These are phyloP conservation scores for Phaseolus coccineus DNA, from an alignment of 331 rosid species.

Conservation along the genomic window DNA sequence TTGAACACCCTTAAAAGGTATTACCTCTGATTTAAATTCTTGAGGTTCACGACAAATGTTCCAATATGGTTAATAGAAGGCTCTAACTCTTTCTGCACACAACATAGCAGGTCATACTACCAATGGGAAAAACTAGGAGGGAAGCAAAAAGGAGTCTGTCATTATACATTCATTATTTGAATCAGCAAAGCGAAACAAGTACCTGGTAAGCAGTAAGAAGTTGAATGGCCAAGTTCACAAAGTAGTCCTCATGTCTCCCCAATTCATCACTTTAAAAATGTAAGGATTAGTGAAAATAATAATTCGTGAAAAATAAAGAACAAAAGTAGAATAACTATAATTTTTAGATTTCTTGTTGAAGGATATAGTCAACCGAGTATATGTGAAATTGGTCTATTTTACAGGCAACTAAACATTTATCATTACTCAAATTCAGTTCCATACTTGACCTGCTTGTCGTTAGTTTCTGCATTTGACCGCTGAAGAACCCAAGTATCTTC, in stretches of 20 bases:
- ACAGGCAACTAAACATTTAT: constrained; percentile 23
- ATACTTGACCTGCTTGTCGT: constrained; percentile 83
- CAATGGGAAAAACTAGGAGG: not conserved
- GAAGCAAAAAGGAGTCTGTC: constrained; percentile 21
- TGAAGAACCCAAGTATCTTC: constrained; percentile 95
- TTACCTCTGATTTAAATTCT: constrained; percentile 79
- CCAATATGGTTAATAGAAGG: constrained; percentile 73
- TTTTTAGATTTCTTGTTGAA: constrained; percentile 23
- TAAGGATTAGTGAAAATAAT: constrained; percentile 45
- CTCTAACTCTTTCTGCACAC: constrained; percentile 84
- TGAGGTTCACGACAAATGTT: constrained; percentile 80
- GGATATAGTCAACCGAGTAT: not conserved
- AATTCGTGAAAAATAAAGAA: constrained; percentile 27
- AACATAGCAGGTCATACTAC: constrained; percentile 41
- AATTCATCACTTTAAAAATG: constrained; percentile 77
- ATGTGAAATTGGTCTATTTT: constrained; percentile 18
- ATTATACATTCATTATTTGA: constrained; percentile 32
- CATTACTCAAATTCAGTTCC: constrained; percentile 47
- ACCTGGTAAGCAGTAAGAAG: constrained; percentile 92
- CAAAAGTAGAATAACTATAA: constrained; percentile 19
- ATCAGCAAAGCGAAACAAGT: constrained; percentile 31
- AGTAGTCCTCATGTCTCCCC: constrained; percentile 89
- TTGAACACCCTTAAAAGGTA: constrained; percentile 31
- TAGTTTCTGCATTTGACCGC: constrained; percentile 65
- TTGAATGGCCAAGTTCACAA: constrained; percentile 71